Evolutionary conservation across 2,329 filamentous ascomycete species (phyloP).

Genomic region (Samsoniella hepiali): DNA sequence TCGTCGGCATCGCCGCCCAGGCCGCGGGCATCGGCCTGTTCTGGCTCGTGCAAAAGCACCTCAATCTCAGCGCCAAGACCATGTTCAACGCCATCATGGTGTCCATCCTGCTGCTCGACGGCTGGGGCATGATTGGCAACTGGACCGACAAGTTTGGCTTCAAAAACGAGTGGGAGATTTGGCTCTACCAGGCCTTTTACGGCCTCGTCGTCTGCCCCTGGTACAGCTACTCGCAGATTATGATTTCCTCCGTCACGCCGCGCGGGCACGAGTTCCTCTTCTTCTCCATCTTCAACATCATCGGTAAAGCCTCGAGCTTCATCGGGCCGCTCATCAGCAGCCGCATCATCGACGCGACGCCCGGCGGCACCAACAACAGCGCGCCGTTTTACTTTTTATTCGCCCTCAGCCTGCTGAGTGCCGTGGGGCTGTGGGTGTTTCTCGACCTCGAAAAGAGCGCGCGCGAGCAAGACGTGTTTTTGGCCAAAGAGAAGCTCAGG

Average conservation of each 20-base stretch:
- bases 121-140: constrained; percentile 46
- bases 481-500: constrained; percentile 36
- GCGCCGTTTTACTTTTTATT: constrained; percentile 67
- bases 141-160: constrained; percentile 45
- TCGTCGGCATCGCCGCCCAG: constrained; percentile 63
- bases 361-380: constrained; percentile 51
- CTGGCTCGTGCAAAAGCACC: constrained; percentile 60
- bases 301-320: constrained; percentile 65
- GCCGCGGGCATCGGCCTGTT: constrained; percentile 60
- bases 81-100: constrained; percentile 67
- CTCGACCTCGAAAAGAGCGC: constrained; percentile 60
- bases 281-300: constrained; percentile 66
- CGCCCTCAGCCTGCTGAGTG: constrained; percentile 54
- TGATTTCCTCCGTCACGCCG: constrained; percentile 68
- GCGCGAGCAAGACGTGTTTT: constrained; percentile 55
- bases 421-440: constrained; percentile 49
- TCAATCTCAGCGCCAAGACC: constrained; percentile 57
- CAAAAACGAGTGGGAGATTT: constrained; percentile 45
- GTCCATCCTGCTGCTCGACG: constrained; percentile 57
- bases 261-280: constrained; percentile 68
- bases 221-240: constrained; percentile 69
- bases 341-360: constrained; percentile 63
- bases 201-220: constrained; percentile 66
- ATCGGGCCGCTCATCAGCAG: constrained; percentile 67
- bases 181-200: constrained; percentile 53